Evolutionary conservation across 2,329 filamentous ascomycete species (phyloP), one percentile per base, ranked within the genome.

Genomic region (Ophiostoma ulmi): DNA sequence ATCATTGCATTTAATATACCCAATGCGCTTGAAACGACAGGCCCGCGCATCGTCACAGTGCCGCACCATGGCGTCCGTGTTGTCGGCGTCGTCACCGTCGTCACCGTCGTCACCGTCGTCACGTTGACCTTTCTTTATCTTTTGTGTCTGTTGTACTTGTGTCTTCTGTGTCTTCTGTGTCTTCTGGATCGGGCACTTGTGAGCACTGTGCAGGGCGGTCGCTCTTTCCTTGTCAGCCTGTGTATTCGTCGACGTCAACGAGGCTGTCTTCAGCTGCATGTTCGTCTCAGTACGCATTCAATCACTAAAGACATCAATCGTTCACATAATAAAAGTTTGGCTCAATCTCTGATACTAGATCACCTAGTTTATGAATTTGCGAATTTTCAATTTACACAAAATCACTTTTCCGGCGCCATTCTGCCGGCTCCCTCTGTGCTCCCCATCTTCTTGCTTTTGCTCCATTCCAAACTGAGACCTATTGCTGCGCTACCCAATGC

Each of bases 361-460:
- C 31, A 31, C 31, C 31, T 4, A 26, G 26, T 26, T 26, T 26
- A 26, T 26, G 26, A 31, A 31, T 31, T 31, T 31, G 31, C 31
- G 31, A 31, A 31, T 31, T 31, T 39, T 39, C 38, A 39, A 39
- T 39, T 39, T 39, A 39, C 38, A 10, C 11, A 39, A 39, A 44
- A 0, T 44, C 5, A 48, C 44, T 10, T 58, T 31, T 58, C 52
- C 52, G 52, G 52, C 52, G 52, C 52, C 52, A 58, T 58, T 58
- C 52, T 8, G n/a, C 13, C 52, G 52, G 52, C 52, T 58, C 52
- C 52, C 22, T 26, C 22, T 22, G n/a, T 26, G 52, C 22, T 17
- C 52, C 52, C 52, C 52, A 22, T 58, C 52, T 22, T 58, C 52
- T 58, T 58, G 52, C 52, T 58, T 58, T 58, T 58, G 8, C 52